A percentile compares a stretch with the other conserved stretches of the same genome.
phyloP scores from a whole-genome alignment of 2,329 filamentous ascomycete genomes.

The Dryadomyces quercus-mongolicae region DNA sequence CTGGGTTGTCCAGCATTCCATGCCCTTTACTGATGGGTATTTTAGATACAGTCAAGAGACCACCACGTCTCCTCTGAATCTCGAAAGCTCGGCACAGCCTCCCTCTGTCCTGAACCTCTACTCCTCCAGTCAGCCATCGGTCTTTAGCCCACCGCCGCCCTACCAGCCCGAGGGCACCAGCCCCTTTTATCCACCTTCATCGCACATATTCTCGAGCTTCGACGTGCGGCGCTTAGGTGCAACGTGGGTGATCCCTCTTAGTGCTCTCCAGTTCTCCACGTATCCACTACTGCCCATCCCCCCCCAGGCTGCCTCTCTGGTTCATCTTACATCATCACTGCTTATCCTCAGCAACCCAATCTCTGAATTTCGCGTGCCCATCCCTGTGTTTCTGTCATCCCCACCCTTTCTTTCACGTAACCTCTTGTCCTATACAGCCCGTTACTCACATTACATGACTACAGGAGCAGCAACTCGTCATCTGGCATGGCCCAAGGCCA shows the following conservation, averaged over 20 bases:
- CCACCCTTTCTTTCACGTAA: conserved; percentile 1
- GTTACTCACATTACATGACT: conserved; percentile 2
- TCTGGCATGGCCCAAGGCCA: conserved; percentile 47
- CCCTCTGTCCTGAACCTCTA: conserved; percentile 39
- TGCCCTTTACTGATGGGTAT: conserved; percentile 14
- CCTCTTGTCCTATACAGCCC: neutral
- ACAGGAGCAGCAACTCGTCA: conserved; percentile 33
- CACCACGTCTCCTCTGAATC: conserved; percentile 36
- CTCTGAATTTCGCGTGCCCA: conserved; percentile 7
- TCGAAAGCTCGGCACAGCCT: conserved; percentile 39
- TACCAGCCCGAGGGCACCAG: conserved; percentile 36
- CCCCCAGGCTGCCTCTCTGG: too few species aligned
- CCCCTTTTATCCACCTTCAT: conserved; percentile 35
- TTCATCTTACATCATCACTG: conserved; percentile 6
- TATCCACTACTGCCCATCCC: too few species aligned
- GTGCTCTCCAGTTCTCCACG: conserved; percentile 3
- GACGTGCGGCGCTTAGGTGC: conserved; percentile 42
- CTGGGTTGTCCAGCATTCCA: conserved; percentile 1
- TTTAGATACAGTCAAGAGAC: conserved; percentile 43
- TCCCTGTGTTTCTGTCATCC: conserved; percentile 8
- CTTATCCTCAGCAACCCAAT: neutral
- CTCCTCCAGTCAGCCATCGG: conserved; percentile 28
- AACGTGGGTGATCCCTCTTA: conserved; percentile 32
- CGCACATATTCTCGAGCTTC: conserved; percentile 32
- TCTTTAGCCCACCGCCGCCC: conserved; percentile 31